Evolutionary conservation across 306 rosid genomes (phyloP).

Genomic region (Vigna angularis): DNA sequence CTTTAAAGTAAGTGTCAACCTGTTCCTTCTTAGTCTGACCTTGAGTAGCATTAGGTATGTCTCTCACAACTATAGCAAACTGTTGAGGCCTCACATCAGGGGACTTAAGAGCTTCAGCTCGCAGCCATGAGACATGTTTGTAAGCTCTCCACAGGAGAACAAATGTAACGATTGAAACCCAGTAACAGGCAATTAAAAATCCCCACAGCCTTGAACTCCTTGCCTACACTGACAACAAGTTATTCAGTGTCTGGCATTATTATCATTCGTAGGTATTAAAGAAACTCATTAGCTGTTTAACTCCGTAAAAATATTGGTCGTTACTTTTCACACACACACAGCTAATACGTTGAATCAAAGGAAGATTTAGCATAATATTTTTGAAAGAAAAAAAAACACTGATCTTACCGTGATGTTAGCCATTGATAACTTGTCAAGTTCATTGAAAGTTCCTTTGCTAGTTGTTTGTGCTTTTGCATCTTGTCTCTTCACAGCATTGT

Average conservation of each 20-base stretch:
- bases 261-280: constrained; percentile 17
- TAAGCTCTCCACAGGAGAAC: constrained; percentile 87
- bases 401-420: constrained; percentile 66
- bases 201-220: constrained; percentile 82
- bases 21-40: constrained; percentile 81
- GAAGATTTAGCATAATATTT: constrained; percentile 28
- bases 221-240: constrained; percentile 50
- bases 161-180: constrained; percentile 78
- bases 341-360: not conserved
- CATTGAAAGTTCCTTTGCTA: constrained; percentile 65
- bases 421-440: constrained; percentile 80
- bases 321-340: not conserved
- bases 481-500: constrained; percentile 26
- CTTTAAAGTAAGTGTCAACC: constrained; percentile 70
- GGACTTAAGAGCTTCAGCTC: constrained; percentile 70
- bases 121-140: constrained; percentile 64
- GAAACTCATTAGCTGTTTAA: constrained; percentile 11
- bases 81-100: constrained; percentile 75
- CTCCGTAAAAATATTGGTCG: not conserved
- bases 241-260: constrained; percentile 22
- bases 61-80: constrained; percentile 86
- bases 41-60: constrained; percentile 69
- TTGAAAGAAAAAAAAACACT: not conserved
- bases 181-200: constrained; percentile 69
- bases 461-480: constrained; percentile 27